These are phyloP conservation scores for Ophiocordyceps camponoti-floridani DNA, from an alignment of 2,329 filamentous ascomycete species.

Conservation along the genomic window DNA sequence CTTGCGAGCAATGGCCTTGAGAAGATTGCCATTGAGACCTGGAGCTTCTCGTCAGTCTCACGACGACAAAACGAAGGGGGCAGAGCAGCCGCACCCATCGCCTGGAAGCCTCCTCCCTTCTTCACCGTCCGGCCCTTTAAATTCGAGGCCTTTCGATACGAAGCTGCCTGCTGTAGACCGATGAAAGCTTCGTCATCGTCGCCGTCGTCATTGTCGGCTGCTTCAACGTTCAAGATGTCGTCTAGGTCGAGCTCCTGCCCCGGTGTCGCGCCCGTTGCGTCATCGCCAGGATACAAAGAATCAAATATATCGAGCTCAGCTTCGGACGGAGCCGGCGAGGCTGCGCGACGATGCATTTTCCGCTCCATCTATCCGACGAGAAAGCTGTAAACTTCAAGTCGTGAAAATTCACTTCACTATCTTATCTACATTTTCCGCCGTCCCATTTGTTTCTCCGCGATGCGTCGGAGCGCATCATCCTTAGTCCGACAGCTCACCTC, in stretches of 20 bases:
- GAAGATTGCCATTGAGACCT: constrained; percentile 62
- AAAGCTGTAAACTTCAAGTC: background rate
- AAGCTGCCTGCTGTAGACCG: constrained; percentile 67
- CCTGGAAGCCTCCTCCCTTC: constrained; percentile 92
- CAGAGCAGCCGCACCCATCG: constrained; percentile 46
- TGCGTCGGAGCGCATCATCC: background rate
- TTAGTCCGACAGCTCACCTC: background rate
- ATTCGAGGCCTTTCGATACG: constrained; percentile 70
- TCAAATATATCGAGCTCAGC: constrained; percentile 80
- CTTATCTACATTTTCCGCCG: background rate
- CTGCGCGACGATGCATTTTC: constrained; percentile 52
- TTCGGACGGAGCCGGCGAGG: constrained; percentile 73
- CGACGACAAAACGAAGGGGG: background rate
- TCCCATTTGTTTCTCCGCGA: background rate
- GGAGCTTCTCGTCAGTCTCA: background rate
- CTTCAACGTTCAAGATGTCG: constrained; percentile 38
- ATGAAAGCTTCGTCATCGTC: constrained; percentile 68
- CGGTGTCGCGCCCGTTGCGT: constrained; percentile 16
- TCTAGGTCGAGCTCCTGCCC: constrained; percentile 36
- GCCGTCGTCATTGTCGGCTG: constrained; percentile 34
- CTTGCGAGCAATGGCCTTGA: constrained; percentile 84
- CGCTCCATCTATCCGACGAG: background rate
- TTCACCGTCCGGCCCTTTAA: constrained; percentile 73
- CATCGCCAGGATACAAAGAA: constrained; percentile 50
- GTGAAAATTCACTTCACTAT: background rate